Base-by-base conservation (phyloP, 140 eudicot species). In the Anethum foeniculum region DNA sequence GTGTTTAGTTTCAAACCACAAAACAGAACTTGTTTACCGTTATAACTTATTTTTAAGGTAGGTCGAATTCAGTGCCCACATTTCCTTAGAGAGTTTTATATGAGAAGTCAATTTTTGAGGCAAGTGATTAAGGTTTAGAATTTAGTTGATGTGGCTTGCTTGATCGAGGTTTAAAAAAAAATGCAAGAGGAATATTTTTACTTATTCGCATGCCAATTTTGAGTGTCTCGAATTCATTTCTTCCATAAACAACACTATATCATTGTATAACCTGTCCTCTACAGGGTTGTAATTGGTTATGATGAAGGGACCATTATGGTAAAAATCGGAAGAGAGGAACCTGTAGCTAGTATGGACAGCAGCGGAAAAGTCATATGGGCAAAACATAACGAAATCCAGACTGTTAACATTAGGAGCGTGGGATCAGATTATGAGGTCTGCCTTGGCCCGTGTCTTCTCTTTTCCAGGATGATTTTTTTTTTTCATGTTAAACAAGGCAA, bases 361-460 rank as follows among this genome's bases (percentile, higher is more conserved):
- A 88, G 96, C 73, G 98, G 98, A 27, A 94, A 94, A 87, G 89
- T 94, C 43, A 92, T 94, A 77, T 94, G 97, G 97, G 96, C 98
- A 19, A 94, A 90, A 89, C 98, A 94, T 82, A 94, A 94, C 85
- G 98, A 94, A 80, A 87, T 94, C 75, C 98, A 94, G 83, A 94
- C 97, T 9, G 98, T 90, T 60, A 93, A 94, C 85, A 90, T 92
- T 23, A 92, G 86, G 83, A 91, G 97, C 80, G 98, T 94, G 44
- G 97, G 96, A 80, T 89, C 96, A 68, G 96, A 88, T 87, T 84
- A 90, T 81, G 97, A 92, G 98, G 98, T 94, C 75, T 86, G 81
- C 56, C 77, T 67, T 64, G 39, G 13, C 76, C 81, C 30, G 7
- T 64, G 13, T 2, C 62, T 44, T 28, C 23, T 74, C 49, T 73